phyloP scores from a whole-genome alignment of 306 rosid species.

The Citrullus amarus region DNA sequence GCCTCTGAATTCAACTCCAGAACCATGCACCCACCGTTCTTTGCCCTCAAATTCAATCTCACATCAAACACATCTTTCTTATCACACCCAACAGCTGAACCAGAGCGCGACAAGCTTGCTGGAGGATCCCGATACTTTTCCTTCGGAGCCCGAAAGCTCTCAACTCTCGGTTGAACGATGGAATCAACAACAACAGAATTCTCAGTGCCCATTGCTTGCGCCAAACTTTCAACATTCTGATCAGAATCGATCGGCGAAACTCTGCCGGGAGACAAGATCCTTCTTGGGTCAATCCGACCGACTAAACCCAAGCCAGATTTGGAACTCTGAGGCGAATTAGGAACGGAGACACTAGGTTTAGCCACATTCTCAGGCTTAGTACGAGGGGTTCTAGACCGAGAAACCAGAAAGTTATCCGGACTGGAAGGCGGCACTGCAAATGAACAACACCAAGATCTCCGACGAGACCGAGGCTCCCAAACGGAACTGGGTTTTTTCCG shows the following conservation, averaged over 20 bases:
- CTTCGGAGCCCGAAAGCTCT: slow-evolving; percentile 43
- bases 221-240: slow-evolving; percentile 22
- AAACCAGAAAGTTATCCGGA: slow-evolving; percentile 41
- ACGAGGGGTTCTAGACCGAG: slow-evolving; percentile 24
- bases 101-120: slow-evolving; percentile 9
- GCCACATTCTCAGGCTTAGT: slow-evolving; percentile 22
- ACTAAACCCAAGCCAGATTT: slow-evolving; percentile 49
- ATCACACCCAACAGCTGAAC: slow-evolving; percentile 9
- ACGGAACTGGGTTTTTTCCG: slow-evolving; percentile 23
- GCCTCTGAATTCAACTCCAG: slow-evolving; percentile 64
- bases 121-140: slow-evolving; percentile 12
- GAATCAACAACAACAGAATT: slow-evolving; percentile 23
- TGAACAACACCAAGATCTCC: slow-evolving; percentile 82
- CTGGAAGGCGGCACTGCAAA: slow-evolving; percentile 67
- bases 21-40: slow-evolving; percentile 58
- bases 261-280: slow-evolving; percentile 88
- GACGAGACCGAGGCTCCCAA: slow-evolving; percentile 15
- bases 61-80: slow-evolving; percentile 44
- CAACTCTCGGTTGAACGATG: slow-evolving; percentile 19
- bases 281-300: slow-evolving; percentile 70
- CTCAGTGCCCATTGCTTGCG: slow-evolving; percentile 18
- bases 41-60: slow-evolving; percentile 78
- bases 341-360: slow-evolving; percentile 39
- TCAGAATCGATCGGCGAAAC: slow-evolving; percentile 76
- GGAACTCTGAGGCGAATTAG: slow-evolving; percentile 59